Percentiles rank a stretch among this genome's conserved stretches.
Conservation (phyloP, 208 protist species). For the Leishmania major region DNA sequence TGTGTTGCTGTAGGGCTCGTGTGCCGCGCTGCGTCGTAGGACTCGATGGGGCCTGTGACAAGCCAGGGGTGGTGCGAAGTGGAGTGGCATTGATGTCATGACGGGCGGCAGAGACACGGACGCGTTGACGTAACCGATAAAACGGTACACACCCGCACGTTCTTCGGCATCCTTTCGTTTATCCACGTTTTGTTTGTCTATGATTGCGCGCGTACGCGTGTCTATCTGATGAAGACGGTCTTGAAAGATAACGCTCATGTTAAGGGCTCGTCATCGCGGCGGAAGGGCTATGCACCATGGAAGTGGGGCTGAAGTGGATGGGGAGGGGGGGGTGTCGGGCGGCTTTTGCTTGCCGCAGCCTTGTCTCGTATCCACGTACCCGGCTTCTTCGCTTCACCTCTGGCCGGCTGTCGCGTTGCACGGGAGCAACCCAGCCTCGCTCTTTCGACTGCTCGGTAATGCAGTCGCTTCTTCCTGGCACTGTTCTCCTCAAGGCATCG, state of each 20-base stretch:
- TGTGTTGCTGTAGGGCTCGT: not conserved
- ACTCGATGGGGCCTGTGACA: not conserved
- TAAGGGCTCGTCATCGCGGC: not conserved
- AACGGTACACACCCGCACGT: not conserved
- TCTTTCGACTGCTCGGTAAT: not conserved
- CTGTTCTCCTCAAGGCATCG: not conserved
- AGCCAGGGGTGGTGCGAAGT: not conserved
- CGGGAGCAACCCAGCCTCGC: not conserved
- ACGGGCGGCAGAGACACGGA: not conserved
- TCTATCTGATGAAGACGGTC: not conserved
- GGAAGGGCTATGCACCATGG: not conserved
- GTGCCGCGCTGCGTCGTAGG: not conserved
- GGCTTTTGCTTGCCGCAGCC: not conserved
- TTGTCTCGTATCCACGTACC: not conserved
- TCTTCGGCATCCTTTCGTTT: not conserved
- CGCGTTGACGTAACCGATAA: not conserved
- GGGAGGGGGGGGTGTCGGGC: not conserved
- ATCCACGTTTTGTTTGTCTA: not conserved
- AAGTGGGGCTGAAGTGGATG: not conserved
- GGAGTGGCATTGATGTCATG: not conserved
- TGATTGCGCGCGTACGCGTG: not conserved
- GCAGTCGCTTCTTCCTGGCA: not conserved
- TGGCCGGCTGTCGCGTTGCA: not conserved
- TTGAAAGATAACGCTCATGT: not conserved
- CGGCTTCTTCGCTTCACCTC: not conserved